A percentile compares a stretch with the other conserved stretches of the same genome.
Conservation (phyloP, 192 early-diverging fungal species). For the Entomortierella parvispora region DNA sequence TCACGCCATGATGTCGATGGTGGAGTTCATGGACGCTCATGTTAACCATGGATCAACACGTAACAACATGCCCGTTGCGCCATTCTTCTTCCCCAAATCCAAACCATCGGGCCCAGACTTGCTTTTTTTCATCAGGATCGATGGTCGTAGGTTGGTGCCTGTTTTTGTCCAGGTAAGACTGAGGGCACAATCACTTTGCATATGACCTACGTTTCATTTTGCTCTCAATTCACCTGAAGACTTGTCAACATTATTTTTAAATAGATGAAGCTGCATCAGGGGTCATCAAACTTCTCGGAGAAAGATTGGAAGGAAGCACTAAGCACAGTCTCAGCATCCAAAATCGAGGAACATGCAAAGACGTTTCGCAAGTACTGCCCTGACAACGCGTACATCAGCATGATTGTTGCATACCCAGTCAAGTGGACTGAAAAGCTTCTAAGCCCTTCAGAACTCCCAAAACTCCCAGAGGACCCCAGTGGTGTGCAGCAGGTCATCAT, state of each 20-base stretch:
- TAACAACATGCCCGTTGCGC: not conserved
- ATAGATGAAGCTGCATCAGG: conserved; percentile 3
- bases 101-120: not conserved
- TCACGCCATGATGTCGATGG: not conserved
- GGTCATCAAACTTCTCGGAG: not conserved
- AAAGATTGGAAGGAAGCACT: conserved; percentile 1
- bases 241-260: not conserved
- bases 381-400: not conserved
- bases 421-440: not conserved
- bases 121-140: not conserved
- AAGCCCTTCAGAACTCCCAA: not conserved
- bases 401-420: not conserved
- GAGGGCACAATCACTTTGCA: not conserved
- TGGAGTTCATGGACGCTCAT: conserved; percentile 2
- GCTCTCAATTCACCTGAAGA: not conserved
- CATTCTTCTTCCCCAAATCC: not conserved
- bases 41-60: not conserved
- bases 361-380: not conserved
- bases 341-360: not conserved
- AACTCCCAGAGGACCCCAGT: not conserved
- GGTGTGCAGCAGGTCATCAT: not conserved
- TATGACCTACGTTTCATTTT: not conserved
- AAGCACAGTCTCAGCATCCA: not conserved
- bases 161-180: conserved; percentile 2
- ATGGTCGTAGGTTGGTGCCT: not conserved